Base-by-base conservation (phyloP, 768 basidiomycete genomes). In the Sporobolomyces roseus region DNA sequence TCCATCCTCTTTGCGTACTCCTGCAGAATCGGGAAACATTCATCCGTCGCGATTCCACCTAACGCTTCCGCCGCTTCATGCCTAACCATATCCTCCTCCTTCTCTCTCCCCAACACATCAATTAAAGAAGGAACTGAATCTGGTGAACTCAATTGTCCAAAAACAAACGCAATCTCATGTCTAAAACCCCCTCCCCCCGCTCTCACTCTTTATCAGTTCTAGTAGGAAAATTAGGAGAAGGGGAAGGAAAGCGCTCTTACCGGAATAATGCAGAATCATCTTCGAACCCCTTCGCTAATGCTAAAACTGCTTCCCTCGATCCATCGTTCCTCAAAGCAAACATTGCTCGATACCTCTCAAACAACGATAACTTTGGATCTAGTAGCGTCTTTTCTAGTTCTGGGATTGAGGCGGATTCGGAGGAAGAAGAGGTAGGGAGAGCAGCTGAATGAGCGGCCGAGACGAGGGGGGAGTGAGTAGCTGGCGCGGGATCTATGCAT, bases 51-150 rank as follows among this genome's bases (percentile, higher is more conserved):
- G 64, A 99, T 98, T 7, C 94, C 91, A n/a, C 96, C 96, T 0
- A 99, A 84, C 10, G 96, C 96, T 79, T 99, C 96, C 5, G 96
- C 96, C 30, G 94, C 96, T 79, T 99, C 96, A 74, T 99, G 96
- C 36, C 96, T 85, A 14, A 99, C 96, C 94, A 99, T 98, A 64
- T 93, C 91, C 16, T 87, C 87, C 79, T 98, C 96, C 2, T 80
- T 77, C 2, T 78, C 63, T 72, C 92, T 81, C 71, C 85, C 81
- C n/a, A 99, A 82, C 33, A 94, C 90, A 45, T 83, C 79, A 41
- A 97, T 77, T 36, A 99, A 82, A 1, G 89, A 83, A 14, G 93
- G 92, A 27, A 98, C 89, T 0, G 92, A 88, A 77, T 93, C 87
- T 8, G 88, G 83, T 1, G 91, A 92, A 58, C 91, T 85, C 49